These are phyloP conservation scores for Dinochytrium kinnereticum DNA, from an alignment of 371 early-diverging fungal genomes.

Conservation along the genomic window DNA sequence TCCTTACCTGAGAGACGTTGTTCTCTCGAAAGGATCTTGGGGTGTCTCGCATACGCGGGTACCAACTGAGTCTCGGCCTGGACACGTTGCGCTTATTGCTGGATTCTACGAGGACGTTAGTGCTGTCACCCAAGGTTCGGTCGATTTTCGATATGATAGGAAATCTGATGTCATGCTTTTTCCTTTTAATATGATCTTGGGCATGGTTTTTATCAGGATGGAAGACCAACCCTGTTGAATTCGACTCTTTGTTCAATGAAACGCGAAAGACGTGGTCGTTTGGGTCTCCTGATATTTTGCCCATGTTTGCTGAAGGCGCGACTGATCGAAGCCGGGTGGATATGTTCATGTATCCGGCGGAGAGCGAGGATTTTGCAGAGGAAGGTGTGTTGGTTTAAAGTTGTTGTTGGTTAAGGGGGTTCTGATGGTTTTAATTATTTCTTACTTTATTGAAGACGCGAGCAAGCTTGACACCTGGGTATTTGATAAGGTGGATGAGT, in stretches of 20 bases:
- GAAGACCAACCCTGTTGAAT: constrained; percentile 96
- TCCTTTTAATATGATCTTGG: too few relatives aligned
- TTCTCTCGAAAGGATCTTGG: constrained; percentile 75
- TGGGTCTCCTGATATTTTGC: constrained; percentile 95
- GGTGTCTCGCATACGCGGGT: constrained; percentile 95
- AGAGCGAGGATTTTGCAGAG: constrained; percentile 87
- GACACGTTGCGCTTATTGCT: constrained; percentile 95
- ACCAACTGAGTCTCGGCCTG: constrained; percentile 98
- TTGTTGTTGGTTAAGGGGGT: background rate
- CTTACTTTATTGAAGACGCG: constrained; percentile 64
- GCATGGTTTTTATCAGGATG: constrained; percentile 66
- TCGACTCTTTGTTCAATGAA: constrained; percentile 94
- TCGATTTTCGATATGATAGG: too few relatives aligned
- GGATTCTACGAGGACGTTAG: constrained; percentile 98
- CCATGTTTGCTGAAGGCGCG: constrained; percentile 94
- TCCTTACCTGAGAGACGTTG: constrained; percentile 73
- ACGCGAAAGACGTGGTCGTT: constrained; percentile 93
- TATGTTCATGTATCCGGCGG: constrained; percentile 87
- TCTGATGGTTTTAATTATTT: background rate
- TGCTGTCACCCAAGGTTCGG: constrained; percentile 88
- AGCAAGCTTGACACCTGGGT: constrained; percentile 89
- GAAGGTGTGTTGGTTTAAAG: constrained; percentile 40
- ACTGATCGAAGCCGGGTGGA: constrained; percentile 76
- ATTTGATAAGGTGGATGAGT: constrained; percentile 66
- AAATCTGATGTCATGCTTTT: background rate